Base-by-base conservation (phyloP, 768 basidiomycete genomes). In the Cyclocybe cylindracea region DNA sequence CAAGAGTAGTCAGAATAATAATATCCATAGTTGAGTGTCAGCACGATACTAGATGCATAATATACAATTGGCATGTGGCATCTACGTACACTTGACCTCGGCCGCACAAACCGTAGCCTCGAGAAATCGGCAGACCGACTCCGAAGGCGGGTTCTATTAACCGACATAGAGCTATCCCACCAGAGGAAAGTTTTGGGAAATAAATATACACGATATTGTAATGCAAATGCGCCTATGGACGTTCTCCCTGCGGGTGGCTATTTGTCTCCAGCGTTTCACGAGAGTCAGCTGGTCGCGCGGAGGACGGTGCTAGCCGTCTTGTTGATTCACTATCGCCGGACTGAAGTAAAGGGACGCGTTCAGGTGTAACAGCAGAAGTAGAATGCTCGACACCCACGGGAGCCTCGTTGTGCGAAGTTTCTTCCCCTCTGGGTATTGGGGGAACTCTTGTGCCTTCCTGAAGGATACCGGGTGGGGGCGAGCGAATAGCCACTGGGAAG, bases 291-390 rank as follows among this genome's bases (percentile, higher is more conserved):
- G 47, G 11, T 32, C 24, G 42, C 35, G 50, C 40, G 29, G 60
- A 61, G 35, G 46, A 46, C 40, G 54, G 58, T 24, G 58, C 58
- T 29, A 39, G 46, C 14, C 55, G 53, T 32, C 59, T 54, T 38
- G 44, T 50, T 24, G 46, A 13, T 33, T 53, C 50, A 50, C 37
- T 35, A 34, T 51, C 43, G 43, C 48, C 39, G 19, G 55, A 46
- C 55, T 62, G 61, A 48, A 60, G 59, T 45, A 60, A 51, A 41
- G 61, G 61, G 16, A 60, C 55, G 40, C 42, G 53, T 58, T 60
- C 61, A 57, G 56, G 57, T 53, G 59, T 41, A 48, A 46, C 16
- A 41, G 57, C 53, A 56, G 51, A 57, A 56, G 48, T 56, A 51
- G 57, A 56, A 55, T 42, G 29, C 19, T 45, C 51, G 40, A 47